Evolutionary conservation across 164 flowering plant species (phyloP), one percentile per base, ranked within the genome.

Genomic region (Nymphaea thermarum): DNA sequence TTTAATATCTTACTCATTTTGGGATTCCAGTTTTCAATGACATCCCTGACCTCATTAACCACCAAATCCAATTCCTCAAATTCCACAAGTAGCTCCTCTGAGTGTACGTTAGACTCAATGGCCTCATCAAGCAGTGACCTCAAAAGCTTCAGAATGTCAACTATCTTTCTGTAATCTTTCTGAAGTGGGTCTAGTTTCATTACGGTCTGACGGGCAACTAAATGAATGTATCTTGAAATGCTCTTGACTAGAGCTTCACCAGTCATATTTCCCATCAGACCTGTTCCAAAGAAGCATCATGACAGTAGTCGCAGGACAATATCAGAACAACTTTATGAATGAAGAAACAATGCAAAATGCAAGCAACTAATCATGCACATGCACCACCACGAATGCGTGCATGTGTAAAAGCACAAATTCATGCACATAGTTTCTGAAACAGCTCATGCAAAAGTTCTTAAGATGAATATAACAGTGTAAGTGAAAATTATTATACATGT

Each of bases 1-100:
- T 82, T 77, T 66, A 61, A 77, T 78, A 89, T 82, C 81, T 80
- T 90, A 88, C 97, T 90, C 86, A 75, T 82, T 79, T 83, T 86
- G 65, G 86, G 85, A 71, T 74, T 77, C 94, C 92, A 90, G 44
- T 76, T 80, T 80, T 93, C 98, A 80, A 86, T 53, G 62, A 87
- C 83, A 64, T 90, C 98, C 75, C 94, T 80, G 64, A 94, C 92
- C 73, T 85, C 87, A 73, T 90, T 93, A 44, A 89, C 83, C 70
- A 73, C 79, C 53, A 75, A 8, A 80, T 93, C 98, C 69, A 93
- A 72, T 66, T 81, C 85, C 83, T 87, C 98, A 59, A 87, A 83
- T 68, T 82, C 86, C 74, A 80, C 83, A 53, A 66, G 73, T 42
- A 89, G 76, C 66, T 82, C 87, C 82, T 85, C 88, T 11, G 75